Evolutionary conservation across 345 rosid genomes (phyloP), one percentile per base, ranked within the genome.

Genomic region (Stellera chamaejasme): DNA sequence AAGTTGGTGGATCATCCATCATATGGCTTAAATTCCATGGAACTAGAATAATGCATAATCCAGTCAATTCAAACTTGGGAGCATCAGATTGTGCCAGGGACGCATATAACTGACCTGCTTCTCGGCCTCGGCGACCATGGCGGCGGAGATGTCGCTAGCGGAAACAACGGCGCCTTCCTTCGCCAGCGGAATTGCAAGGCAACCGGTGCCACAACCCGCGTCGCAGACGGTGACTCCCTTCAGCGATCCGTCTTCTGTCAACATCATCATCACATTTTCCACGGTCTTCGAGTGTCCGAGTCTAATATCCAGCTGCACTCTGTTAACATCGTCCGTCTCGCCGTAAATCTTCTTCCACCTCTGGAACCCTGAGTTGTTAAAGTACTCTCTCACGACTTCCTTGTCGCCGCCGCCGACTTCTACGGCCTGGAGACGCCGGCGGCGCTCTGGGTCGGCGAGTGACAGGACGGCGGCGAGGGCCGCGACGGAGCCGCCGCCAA

Each of bases 321-420:
- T 69, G 53, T 93, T 93, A 28, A 88, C 96, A 28, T 93, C 99
- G 39, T 84, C 96, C 0, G 88, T 82, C 72, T 84, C 96, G 2
- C 91, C 94, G 52, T 93, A 84, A n/a, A 88, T 93, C 79, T 84
- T 88, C 81, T 71, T 78, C 97, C 99, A 86, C 63, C 99, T 71
- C 77, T 88, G 87, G 69, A 92, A 88, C 2, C 98, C 96, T 0
- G 90, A 68, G 63, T 80, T 86, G 59, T 88, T 88, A 77, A 86
- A 88, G 72, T 88, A 93, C 70, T 93, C 95, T 60, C 71, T 81
- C 67, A 86, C 99, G 2, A 88, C 99, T 50, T 93, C 97, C 76
- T 86, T 88, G 61, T 88, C 97, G 5, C 81, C 89, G 13, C 97
- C 97, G 0, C 97, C 94, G 13, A 88, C 97, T 58, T 92, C 96